Evolutionary conservation across 1,284 basidiomycete genomes (phyloP), one percentile per base, ranked within the genome.

Genomic region (Chalciporus sp.): DNA sequence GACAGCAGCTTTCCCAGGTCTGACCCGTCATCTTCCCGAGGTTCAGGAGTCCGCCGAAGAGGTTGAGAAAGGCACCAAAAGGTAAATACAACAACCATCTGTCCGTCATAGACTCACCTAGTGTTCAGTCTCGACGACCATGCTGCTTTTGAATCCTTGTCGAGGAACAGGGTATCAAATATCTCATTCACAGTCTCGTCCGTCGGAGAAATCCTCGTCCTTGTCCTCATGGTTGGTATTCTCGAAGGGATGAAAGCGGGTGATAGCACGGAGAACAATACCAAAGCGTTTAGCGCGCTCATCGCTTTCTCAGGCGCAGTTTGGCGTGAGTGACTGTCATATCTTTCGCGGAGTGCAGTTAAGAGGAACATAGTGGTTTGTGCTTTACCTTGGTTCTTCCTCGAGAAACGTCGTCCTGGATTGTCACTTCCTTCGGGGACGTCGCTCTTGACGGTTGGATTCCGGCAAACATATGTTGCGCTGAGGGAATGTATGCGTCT

Each of bases 1-100:
- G 89, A 90, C 89, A 0, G 90, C 90, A 7, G 90, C 91, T 4
- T 92, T 94, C 66, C 90, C 90, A 1, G 87, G 87, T 12, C 76
- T 93, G 9, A 86, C 86, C 19, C 77, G 85, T 16, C 82, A 91
- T 63, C 77, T 92, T 33, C 85, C 86, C 0, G 84, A 91, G 62
- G 83, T 93, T 42, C 77, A 77, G 63, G 65, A 72, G 48, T 87
- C 84, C 2, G 68, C 75, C 3, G 56, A 56, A 3, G 69, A 78
- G 47, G 76, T 72, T 3, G 68, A 71, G 44, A 56, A 64, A 8
- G 78, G 76, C 16, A 64, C 62, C 3, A 85, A 84, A 69, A 68
- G 72, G 85, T 84, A 40, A 52, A 73, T 56, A 3, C 8, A 28
- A 11, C 2, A 1, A 31, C 8, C 39, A 47, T n/a, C 49, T 51